These are phyloP conservation scores for Penicillium egyptiacum DNA, from an alignment of 495 filamentous ascomycete genomes.

Conservation along the genomic window DNA sequence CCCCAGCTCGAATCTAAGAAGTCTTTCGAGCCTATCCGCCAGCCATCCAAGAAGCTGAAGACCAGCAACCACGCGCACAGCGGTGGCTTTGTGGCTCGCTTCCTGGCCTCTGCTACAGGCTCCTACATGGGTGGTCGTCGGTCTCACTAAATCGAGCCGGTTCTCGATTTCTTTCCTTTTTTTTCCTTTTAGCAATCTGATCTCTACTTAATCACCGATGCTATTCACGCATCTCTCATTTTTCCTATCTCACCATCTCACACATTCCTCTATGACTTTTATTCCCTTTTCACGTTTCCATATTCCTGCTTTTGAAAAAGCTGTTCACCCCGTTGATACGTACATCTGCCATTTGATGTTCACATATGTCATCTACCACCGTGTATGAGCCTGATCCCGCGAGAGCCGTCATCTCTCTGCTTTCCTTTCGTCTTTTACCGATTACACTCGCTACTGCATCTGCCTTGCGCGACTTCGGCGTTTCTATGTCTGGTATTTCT, in stretches of 20 bases:
- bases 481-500: constrained; percentile 10
- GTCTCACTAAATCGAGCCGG: constrained; percentile 35
- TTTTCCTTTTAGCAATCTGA: background rate
- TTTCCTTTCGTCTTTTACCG: background rate
- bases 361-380: background rate
- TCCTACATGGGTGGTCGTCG: constrained; percentile 47
- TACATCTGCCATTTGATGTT: constrained; percentile 17
- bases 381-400: background rate
- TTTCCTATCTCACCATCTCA: background rate
- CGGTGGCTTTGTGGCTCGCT: constrained; percentile 44
- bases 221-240: background rate
- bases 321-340: constrained; percentile 21
- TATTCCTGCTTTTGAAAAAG: constrained; percentile 24
- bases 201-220: constrained; percentile 10
- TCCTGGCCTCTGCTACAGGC: constrained; percentile 45
- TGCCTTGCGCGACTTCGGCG: constrained; percentile 13
- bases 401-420: constrained; percentile 3
- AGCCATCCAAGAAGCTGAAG: constrained; percentile 48
- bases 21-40: constrained; percentile 28
- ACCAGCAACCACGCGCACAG: constrained; percentile 26
- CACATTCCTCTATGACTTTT: constrained; percentile 1
- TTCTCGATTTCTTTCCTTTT: constrained; percentile 3
- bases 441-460: constrained; percentile 21
- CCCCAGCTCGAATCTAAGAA: constrained; percentile 26
- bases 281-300: background rate